Evolutionary conservation across 805 yeast species (phyloP), one percentile per base, ranked within the genome.

Genomic region (Kurtzmaniella fragi): DNA sequence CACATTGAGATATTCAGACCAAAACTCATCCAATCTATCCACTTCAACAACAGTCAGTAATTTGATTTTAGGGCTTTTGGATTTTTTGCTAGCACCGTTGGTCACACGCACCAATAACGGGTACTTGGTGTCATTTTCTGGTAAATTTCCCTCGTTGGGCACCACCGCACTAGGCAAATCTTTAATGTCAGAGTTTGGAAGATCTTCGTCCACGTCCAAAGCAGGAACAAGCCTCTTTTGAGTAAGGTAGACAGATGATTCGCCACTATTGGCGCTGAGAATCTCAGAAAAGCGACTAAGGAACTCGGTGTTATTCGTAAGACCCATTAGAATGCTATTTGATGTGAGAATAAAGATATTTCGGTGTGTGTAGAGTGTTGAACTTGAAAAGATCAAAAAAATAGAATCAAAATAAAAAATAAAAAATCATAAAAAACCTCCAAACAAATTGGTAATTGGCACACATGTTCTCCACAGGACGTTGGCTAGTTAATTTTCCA

Each of bases 21-120:
- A 90, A 57, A 90, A 90, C 42, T 66, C 57, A 45, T 81, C 86
- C 47, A 90, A 65, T 3, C 74, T 62, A 1, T 69, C 74, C 1
- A 80, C 66, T 20, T 75, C 74, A 5, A 90, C 89, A 10, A 82
- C 76, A 0, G 97, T 89, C 20, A 89, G 78, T 26, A 82, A 57
- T 53, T 85, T 85, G n/a, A 59, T 53, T 49, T 78, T 78, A 41
- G 41, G 5, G 50, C 65, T 15, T 43, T 47, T 31, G 5, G 17
- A 16, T 29, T 34, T 34, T 13, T 15, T 20, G 3, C 53, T 53
- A 20, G 51, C 47, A 5, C 56, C 67, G 26, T 85, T 85, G 59
- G 78, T 71, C 38, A 84, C 75, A 57, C 96, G 75, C 46, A 89
- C 71, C 34, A 89, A 62, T 2, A 89, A 63, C 5, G 86, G 75